Evolutionary conservation across 2,329 filamentous ascomycete species (phyloP), one percentile per base, ranked within the genome.

Genomic region (Colletotrichum sp.): DNA sequence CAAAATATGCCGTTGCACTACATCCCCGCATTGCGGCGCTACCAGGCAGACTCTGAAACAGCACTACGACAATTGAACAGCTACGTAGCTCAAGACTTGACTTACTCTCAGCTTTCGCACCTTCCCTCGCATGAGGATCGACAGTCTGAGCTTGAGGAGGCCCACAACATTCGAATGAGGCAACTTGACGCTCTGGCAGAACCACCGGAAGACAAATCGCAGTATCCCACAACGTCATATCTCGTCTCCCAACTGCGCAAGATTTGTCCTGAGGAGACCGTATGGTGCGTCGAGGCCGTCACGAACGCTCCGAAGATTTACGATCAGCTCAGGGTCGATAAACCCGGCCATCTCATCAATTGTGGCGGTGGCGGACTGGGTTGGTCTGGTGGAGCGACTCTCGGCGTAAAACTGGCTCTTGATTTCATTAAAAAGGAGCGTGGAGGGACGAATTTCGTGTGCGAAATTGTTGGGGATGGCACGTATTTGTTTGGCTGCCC

Each of bases 321-420:
- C 28, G 94, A 97, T 78, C 94, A 96, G 78, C 85, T 97, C 9
- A 92, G 92, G 79, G 90, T 92, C 4, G 92, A 89, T 0, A 81
- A 91, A 0, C 94, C 95, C 0, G 94, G 94, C 0, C 92, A 91
- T 1, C 96, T 93, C 93, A 92, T 96, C 80, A 96, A 96, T 82
- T 96, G 94, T 81, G 95, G 95, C 2, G 95, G 93, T 1, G 95
- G 94, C 18, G 95, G 95, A 4, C 91, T 96, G 0, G 95, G 95
- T 3, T 96, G 95, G 95, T 94, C 92, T 13, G 95, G 94, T 16
- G 95, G 95, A 16, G 95, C 87, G 68, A 93, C 93, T 0, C 83
- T 96, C 4, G 95, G 95, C 3, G 93, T 96, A 81, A 96, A 96
- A 82, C 89, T 96, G 9, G 95, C 94, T 0, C 91, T 82, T 1